A percentile compares a stretch with the other conserved stretches of the same genome.
Conservation (phyloP, 352 stramenopile genomes). For the Paralagenidium karlingii region DNA sequence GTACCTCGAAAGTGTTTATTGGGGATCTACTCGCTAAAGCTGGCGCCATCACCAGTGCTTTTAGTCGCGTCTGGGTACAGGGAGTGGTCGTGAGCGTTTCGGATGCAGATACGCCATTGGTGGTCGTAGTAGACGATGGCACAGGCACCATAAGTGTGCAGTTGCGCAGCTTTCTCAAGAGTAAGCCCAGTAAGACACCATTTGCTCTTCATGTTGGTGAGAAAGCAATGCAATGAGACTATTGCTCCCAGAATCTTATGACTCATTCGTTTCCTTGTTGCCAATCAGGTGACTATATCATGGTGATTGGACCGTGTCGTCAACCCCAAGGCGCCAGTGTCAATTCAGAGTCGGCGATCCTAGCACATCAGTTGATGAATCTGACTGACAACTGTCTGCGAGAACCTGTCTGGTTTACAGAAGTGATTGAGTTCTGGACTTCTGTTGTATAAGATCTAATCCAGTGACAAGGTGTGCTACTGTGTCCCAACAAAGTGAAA, state of each 20-base stretch:
- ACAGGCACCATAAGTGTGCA: conserved; percentile 46
- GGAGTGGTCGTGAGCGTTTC: no score
- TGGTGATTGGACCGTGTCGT: conserved; percentile 60
- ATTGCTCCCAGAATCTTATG: not conserved
- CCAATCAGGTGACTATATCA: conserved; percentile 44
- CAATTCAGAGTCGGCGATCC: conserved; percentile 8
- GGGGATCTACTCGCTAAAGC: no score
- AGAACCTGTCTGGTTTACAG: conserved; percentile 53
- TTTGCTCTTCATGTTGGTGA: conserved; percentile 11
- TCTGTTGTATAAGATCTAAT: conserved; percentile 13
- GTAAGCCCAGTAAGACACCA: conserved; percentile 25
- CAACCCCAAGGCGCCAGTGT: conserved; percentile 12
- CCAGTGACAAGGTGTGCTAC: conserved; percentile 20
- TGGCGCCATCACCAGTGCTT: no score
- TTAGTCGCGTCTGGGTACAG: no score
- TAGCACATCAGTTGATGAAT: conserved; percentile 49
- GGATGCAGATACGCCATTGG: no score
- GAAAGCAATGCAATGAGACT: conserved; percentile 5
- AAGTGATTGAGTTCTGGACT: conserved; percentile 64
- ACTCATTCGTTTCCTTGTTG: not conserved
- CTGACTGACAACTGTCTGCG: conserved; percentile 39
- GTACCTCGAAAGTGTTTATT: no score
- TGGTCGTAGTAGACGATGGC: conserved; percentile 63
- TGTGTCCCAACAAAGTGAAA: no score
- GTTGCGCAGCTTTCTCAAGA: conserved; percentile 52